Conservation (phyloP, 176 grass and related monocot genomes). For the Carex cristatella region DNA sequence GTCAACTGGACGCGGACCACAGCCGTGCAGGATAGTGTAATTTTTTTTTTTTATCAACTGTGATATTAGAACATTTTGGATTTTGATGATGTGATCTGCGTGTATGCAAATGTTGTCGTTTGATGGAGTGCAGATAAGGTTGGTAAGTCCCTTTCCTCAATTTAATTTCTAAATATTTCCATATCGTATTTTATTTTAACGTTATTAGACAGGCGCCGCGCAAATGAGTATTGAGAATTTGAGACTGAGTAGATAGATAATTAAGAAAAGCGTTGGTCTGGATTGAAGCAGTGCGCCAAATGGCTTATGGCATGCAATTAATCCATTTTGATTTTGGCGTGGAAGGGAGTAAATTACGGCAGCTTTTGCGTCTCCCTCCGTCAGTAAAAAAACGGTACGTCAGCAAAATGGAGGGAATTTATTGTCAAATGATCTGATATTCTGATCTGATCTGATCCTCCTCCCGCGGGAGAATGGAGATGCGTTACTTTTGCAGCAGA, state of each 20-base stretch:
- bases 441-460: too few relatives aligned
- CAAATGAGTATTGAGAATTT: too few relatives aligned
- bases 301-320: not conserved
- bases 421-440: too few relatives aligned
- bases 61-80: not conserved
- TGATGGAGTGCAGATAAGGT: not conserved
- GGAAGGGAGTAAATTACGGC: slow-evolving; percentile 13
- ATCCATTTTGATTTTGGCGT: not conserved
- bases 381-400: not conserved
- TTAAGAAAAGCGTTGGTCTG: too few relatives aligned
- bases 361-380: not conserved
- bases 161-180: not conserved
- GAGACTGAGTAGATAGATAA: too few relatives aligned
- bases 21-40: not conserved
- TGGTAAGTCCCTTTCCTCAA: not conserved
- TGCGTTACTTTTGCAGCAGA: not conserved
- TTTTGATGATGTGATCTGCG: not conserved
- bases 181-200: not conserved
- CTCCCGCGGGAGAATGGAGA: not conserved
- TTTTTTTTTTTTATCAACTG: not conserved
- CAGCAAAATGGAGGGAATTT: not conserved
- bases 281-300: not conserved
- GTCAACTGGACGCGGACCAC: not conserved
- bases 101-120: not conserved
- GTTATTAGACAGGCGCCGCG: not conserved